phyloP scores from a whole-genome alignment of 2,329 filamentous ascomycete genomes.

The Fusarium avenaceum region DNA sequence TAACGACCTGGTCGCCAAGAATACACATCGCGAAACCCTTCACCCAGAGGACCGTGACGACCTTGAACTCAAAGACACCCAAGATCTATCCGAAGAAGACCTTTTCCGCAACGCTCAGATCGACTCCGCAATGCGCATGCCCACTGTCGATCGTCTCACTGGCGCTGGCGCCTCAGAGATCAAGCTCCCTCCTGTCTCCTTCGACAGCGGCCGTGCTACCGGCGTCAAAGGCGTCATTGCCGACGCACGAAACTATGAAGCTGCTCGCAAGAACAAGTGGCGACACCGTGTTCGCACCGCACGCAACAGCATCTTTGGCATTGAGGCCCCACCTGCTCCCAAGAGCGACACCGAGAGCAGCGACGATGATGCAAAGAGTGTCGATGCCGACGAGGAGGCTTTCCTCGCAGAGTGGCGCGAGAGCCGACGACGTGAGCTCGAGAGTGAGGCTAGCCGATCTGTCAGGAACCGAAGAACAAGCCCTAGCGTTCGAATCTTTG shows the following conservation, averaged over 20 bases:
- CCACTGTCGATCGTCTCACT: conserved; percentile 61
- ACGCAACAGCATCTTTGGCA: conserved; percentile 68
- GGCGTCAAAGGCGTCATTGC: conserved; percentile 91
- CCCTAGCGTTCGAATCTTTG: conserved; percentile 83
- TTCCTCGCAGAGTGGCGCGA: conserved; percentile 91
- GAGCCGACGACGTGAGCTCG: conserved; percentile 81
- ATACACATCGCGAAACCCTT: conserved; percentile 59
- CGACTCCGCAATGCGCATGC: conserved; percentile 75
- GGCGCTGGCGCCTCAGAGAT: conserved; percentile 62
- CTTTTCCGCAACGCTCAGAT: conserved; percentile 66
- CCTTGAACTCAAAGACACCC: conserved; percentile 61
- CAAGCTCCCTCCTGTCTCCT: conserved; percentile 72
- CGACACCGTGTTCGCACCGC: conserved; percentile 65
- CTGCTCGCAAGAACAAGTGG: conserved; percentile 71
- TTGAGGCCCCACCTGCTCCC: conserved; percentile 50
- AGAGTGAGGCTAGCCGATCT: conserved; percentile 68
- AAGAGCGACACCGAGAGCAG: conserved; percentile 63
- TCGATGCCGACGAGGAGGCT: conserved; percentile 77
- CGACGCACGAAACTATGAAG: conserved; percentile 82
- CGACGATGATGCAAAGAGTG: conserved; percentile 59
- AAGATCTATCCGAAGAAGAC: conserved; percentile 71
- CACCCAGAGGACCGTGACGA: conserved; percentile 73
- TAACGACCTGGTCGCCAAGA: conserved; percentile 71
- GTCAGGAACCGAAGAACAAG: conserved; percentile 77
- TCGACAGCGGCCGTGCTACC: conserved; percentile 78